Conservation (phyloP, 305 asterid genomes). For the Solanum hybrid region DNA sequence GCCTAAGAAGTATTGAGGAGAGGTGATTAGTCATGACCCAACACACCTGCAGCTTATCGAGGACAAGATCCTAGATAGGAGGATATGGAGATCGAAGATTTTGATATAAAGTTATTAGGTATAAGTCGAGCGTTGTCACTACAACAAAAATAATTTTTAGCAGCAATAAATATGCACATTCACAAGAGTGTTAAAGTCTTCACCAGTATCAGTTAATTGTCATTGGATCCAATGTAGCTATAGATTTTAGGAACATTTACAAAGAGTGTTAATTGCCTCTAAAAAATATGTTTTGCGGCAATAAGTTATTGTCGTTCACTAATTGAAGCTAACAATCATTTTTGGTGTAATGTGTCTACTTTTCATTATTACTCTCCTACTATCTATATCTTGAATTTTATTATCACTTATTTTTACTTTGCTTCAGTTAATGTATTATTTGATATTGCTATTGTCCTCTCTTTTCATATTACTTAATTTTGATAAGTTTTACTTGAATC, state of each 20-base stretch:
- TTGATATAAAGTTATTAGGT: neutral
- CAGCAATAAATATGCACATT: neutral
- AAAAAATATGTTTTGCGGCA: neutral
- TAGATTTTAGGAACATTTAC: neutral
- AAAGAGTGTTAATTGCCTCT: neutral
- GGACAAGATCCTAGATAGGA: neutral
- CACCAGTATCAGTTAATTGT: no score
- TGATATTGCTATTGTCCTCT: neutral
- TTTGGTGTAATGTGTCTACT: neutral
- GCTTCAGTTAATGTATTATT: neutral
- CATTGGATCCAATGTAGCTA: neutral
- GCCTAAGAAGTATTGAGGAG: neutral
- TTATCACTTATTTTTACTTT: neutral
- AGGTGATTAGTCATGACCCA: neutral
- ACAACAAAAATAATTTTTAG: neutral
- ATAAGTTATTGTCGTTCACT: no score
- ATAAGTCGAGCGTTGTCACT: neutral
- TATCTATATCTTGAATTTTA: neutral
- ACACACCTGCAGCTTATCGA: neutral
- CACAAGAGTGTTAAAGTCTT: neutral
- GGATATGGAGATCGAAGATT: neutral
- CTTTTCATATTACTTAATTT: neutral
- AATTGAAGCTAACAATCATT: neutral
- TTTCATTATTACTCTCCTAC: neutral
- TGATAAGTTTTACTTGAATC: neutral